Evolutionary conservation across 1,284 basidiomycete genomes (phyloP).

Genomic region (Moesziomyces antarcticus): DNA sequence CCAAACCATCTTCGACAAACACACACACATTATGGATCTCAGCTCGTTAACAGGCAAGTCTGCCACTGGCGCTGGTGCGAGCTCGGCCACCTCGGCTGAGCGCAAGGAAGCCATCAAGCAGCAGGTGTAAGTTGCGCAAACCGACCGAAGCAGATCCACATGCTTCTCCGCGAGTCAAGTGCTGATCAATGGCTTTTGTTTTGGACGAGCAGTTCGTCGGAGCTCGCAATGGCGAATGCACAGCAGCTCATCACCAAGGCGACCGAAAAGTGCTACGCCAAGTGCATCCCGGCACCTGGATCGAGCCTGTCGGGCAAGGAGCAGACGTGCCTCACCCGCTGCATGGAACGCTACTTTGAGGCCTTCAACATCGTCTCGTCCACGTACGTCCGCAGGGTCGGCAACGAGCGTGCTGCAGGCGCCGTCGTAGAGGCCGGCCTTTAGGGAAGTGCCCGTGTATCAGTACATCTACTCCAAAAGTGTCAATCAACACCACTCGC

Average conservation of each 20-base stretch:
- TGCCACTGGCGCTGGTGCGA: conserved; percentile 5
- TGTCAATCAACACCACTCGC: too few species aligned
- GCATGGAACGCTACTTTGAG: conserved; percentile 66
- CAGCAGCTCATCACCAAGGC: conserved; percentile 66
- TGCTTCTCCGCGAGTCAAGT: too few species aligned
- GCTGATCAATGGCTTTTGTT: neutral
- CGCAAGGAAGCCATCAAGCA: conserved; percentile 65
- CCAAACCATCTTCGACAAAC: neutral
- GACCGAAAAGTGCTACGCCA: conserved; percentile 65
- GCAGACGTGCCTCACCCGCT: conserved; percentile 62
- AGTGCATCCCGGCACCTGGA: conserved; percentile 60
- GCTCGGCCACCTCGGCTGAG: conserved; percentile 47
- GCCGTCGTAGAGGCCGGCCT: conserved; percentile 44
- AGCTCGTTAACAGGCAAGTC: conserved; percentile 45
- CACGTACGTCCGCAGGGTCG: conserved; percentile 58
- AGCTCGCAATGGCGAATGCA: conserved; percentile 62
- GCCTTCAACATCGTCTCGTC: conserved; percentile 64
- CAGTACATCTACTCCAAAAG: conserved; percentile 1
- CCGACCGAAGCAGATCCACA: too few species aligned
- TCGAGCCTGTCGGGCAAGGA: conserved; percentile 60
- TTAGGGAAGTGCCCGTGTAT: conserved; percentile 11
- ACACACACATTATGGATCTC: conserved; percentile 51
- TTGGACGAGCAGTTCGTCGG: conserved; percentile 22
- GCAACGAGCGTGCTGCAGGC: conserved; percentile 52
- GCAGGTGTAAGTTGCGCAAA: conserved; percentile 49